phyloP scores from a whole-genome alignment of 2,329 filamentous ascomycete genomes.

The Botrytis fabae region DNA sequence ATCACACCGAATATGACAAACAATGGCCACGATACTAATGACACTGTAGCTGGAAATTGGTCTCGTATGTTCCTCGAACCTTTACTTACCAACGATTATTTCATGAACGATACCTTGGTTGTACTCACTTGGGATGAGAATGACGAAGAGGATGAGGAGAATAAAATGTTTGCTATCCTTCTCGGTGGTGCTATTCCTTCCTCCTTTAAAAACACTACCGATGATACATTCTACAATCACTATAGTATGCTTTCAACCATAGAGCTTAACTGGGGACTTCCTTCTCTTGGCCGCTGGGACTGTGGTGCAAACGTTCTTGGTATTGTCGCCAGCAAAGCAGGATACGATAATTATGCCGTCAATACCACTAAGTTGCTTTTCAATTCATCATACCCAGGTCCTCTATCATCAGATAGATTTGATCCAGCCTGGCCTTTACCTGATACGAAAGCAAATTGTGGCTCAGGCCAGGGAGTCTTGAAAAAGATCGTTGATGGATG shows the following conservation, averaged over 20 bases:
- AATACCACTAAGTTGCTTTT: slow-evolving; percentile 44
- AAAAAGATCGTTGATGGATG: slow-evolving; percentile 26
- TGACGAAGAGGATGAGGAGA: slow-evolving; percentile 50
- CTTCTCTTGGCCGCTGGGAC: slow-evolving; percentile 46
- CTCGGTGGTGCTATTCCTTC: slow-evolving; percentile 54
- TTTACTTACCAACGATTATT: slow-evolving; percentile 50
- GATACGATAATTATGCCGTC: slow-evolving; percentile 29
- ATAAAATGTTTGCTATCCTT: slow-evolving; percentile 54
- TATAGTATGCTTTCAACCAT: slow-evolving; percentile 45
- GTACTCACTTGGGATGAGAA: slow-evolving; percentile 59
- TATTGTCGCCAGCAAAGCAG: slow-evolving; percentile 34
- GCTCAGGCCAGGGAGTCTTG: slow-evolving; percentile 27
- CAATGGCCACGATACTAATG: slow-evolving; percentile 60
- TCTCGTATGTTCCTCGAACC: slow-evolving; percentile 52
- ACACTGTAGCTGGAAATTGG: slow-evolving; percentile 52
- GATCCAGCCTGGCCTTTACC: slow-evolving; percentile 31
- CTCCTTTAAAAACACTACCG: slow-evolving; percentile 49
- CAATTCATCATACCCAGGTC: slow-evolving; percentile 47
- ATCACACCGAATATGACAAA: slow-evolving; percentile 63
- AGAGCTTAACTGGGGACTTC: slow-evolving; percentile 45
- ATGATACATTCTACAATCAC: slow-evolving; percentile 51
- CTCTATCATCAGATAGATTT: slow-evolving; percentile 36
- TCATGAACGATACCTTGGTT: slow-evolving; percentile 54
- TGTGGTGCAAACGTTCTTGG: slow-evolving; percentile 38
- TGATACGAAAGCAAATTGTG: slow-evolving; percentile 30